Conservation (phyloP, 805 yeast genomes). For the Komagataella phaffii region DNA sequence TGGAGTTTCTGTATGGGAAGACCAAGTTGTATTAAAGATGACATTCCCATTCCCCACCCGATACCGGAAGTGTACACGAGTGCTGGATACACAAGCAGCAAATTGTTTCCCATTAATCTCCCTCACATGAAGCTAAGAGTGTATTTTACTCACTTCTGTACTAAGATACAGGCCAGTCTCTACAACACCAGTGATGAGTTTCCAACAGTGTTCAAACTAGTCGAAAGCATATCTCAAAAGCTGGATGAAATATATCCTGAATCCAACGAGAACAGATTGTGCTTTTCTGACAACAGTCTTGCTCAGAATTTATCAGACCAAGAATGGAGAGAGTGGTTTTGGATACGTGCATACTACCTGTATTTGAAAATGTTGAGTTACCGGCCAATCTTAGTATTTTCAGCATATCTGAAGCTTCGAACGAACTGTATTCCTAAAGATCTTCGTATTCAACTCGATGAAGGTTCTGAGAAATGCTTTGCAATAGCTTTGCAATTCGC, state of each 20-base stretch:
- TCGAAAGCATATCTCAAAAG: slow-evolving; percentile 8
- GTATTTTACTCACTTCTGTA: slow-evolving; percentile 8
- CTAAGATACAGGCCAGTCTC: slow-evolving; percentile 9
- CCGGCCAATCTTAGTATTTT: slow-evolving; percentile 12
- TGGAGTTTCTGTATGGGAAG: slow-evolving; percentile 15
- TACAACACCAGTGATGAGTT: slow-evolving; percentile 10
- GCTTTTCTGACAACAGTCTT: slow-evolving; percentile 2
- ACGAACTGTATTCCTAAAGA: slow-evolving; percentile 4
- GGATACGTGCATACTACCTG: slow-evolving; percentile 14
- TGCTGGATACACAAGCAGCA: slow-evolving; percentile 6
- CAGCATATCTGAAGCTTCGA: slow-evolving; percentile 10
- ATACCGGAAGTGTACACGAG: slow-evolving; percentile 4
- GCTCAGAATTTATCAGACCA: slow-evolving; percentile 1
- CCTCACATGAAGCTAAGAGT: slow-evolving; percentile 11
- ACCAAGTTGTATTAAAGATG: slow-evolving; percentile 9
- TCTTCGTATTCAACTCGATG: slow-evolving; percentile 3
- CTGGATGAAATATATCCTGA: slow-evolving; percentile 9
- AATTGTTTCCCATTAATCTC: slow-evolving; percentile 5
- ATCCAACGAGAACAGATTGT: slow-evolving; percentile 5
- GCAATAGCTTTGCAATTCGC: slow-evolving; percentile 9
- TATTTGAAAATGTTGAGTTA: slow-evolving; percentile 11
- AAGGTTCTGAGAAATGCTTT: slow-evolving; percentile 8
- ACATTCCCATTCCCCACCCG: slow-evolving; percentile 3
- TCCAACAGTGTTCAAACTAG: slow-evolving; percentile 8
- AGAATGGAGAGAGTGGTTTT: slow-evolving; percentile 11